Evolutionary conservation across 257 asterid species (phyloP).

Genomic region (Datura wrightii): DNA sequence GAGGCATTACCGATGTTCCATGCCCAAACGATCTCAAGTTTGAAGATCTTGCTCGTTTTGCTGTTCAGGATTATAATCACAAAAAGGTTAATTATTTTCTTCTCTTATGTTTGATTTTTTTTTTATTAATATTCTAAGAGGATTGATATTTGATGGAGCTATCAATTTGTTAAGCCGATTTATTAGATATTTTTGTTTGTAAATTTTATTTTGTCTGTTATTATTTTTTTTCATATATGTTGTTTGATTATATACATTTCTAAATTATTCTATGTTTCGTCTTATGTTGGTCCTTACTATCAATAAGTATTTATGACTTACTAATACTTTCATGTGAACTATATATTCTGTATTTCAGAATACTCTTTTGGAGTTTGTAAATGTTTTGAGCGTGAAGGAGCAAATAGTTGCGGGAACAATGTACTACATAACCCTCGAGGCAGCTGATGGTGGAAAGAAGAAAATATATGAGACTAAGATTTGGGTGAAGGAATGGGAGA

Average conservation of each 20-base stretch:
- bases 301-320: background rate
- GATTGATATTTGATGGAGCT: no score
- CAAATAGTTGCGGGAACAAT: slow-evolving; percentile 29
- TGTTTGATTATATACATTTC: no score
- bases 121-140: background rate
- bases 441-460: slow-evolving; percentile 14
- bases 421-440: slow-evolving; percentile 27
- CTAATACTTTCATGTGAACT: background rate
- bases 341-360: background rate
- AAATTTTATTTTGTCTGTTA: no score
- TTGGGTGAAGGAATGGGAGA: slow-evolving; percentile 32
- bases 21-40: background rate
- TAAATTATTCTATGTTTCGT: background rate
- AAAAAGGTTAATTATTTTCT: background rate
- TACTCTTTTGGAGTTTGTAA: slow-evolving; percentile 18
- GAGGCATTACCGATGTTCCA: background rate
- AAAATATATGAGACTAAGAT: slow-evolving; percentile 13
- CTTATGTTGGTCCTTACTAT: background rate
- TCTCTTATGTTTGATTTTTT: no score
- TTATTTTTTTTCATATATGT: no score
- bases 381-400: slow-evolving; percentile 20
- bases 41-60: slow-evolving; percentile 30
- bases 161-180: background rate
- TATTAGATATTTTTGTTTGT: background rate
- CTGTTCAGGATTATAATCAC: slow-evolving; percentile 27